A percentile compares a stretch with the other conserved stretches of the same genome.
Evolutionary conservation across 306 rosid genomes (phyloP).

Genomic region (Citrullus amarus): DNA sequence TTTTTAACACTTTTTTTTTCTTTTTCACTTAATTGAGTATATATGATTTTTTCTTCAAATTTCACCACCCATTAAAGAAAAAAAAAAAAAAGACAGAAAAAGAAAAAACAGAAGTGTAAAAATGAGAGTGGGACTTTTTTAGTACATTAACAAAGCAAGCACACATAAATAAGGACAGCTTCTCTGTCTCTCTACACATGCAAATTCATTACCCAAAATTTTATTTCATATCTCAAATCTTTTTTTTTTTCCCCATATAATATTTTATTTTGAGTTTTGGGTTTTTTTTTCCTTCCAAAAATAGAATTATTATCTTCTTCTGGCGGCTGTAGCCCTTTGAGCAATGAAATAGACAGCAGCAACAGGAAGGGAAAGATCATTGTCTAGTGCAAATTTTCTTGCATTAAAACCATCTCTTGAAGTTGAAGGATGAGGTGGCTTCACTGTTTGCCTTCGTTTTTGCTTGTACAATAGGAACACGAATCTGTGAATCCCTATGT

Average conservation of each 20-base stretch:
- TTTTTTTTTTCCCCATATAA: too few relatives aligned
- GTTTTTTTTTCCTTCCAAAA: background rate
- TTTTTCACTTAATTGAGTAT: too few relatives aligned
- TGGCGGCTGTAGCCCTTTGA: slow-evolving; percentile 74
- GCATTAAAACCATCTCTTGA: slow-evolving; percentile 53
- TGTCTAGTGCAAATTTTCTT: slow-evolving; percentile 41
- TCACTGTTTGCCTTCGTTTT: slow-evolving; percentile 39
- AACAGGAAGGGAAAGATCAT: slow-evolving; percentile 67
- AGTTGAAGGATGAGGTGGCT: slow-evolving; percentile 33
- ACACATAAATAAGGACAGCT: background rate
- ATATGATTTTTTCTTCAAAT: too few relatives aligned
- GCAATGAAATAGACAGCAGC: slow-evolving; percentile 87
- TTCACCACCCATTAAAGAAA: too few relatives aligned
- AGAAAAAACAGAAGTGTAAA: too few relatives aligned
- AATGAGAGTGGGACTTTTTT: too few relatives aligned
- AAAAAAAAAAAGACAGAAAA: too few relatives aligned
- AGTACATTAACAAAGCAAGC: background rate
- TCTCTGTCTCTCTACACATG: too few relatives aligned
- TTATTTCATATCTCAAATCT: too few relatives aligned
- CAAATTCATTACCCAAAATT: too few relatives aligned
- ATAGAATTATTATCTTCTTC: background rate
- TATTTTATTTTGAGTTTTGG: background rate
- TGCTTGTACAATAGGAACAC: slow-evolving; percentile 76
- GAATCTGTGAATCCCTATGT: slow-evolving; percentile 83
- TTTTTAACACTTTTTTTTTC: too few relatives aligned